Evolutionary conservation across 768 basidiomycete genomes (phyloP), one percentile per base, ranked within the genome.

Genomic region (Kondoa subrosea): DNA sequence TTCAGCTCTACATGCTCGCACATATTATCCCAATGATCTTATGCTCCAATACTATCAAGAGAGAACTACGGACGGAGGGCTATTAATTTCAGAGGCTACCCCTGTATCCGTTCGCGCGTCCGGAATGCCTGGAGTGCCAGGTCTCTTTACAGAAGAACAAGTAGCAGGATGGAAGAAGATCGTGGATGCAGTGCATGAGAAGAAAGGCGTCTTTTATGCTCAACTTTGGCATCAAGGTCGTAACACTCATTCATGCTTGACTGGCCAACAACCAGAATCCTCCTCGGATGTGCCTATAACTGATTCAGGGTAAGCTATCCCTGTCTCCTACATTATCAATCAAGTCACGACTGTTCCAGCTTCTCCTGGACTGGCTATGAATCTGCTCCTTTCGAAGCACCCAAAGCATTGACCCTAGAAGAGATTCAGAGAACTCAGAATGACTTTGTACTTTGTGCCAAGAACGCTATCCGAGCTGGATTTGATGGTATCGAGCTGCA

Each of bases 401-500:
- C 73, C 1, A 64, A 64, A 14, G 60, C 70, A 0, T 33, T 74
- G 25, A 70, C 62, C 0, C 29, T 70, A 21, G 76, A 78, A 2
- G 81, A 83, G 67, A 82, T 83, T 26, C 71, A 74, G 60, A 70
- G 73, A 1, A 68, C 80, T 57, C 73, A 83, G 29, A 73, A 77
- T 15, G 73, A 77, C 21, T 87, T 81, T 71, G 82, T 79, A 2
- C 76, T 79, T 12, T 83, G 82, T 0, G 84, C 86, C 1, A 76
- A 76, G 30, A 83, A 83, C 63, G 83, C 84, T 3, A 77, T 83
- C 2, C 72, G 78, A 40, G 85, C 85, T 30, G 86, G 85, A 0
- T 87, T 87, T 68, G 86, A 88, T 69, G 87, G 85, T 16, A 78
- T 83, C 2, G 83, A 85, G 76, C 69, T n/a, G 73, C 66, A 64